A percentile compares a stretch with the other conserved stretches of the same genome.
Evolutionary conservation across 2,329 filamentous ascomycete species (phyloP).

Genomic region (Ceratocystis lukuohia): DNA sequence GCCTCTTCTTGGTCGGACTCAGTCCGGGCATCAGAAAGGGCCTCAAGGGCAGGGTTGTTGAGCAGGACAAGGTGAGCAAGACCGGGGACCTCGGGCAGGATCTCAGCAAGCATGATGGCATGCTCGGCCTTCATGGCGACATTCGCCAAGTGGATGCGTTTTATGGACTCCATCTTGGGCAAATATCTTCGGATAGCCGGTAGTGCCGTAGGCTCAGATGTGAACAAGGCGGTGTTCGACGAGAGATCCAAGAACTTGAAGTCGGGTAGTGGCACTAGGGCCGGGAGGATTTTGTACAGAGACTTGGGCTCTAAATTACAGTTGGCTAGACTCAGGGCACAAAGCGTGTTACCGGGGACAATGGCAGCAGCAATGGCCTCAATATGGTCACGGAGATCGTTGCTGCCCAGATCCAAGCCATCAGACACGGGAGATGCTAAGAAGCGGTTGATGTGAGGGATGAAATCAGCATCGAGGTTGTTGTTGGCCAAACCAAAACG

Average conservation of each 20-base stretch:
- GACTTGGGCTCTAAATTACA: constrained; percentile 66
- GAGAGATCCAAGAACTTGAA: constrained; percentile 87
- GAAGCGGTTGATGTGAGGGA: constrained; percentile 65
- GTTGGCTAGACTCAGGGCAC: constrained; percentile 67
- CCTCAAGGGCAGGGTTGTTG: constrained; percentile 61
- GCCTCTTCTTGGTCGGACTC: constrained; percentile 82
- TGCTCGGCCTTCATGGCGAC: constrained; percentile 76
- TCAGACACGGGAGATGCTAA: constrained; percentile 65
- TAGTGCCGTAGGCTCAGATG: constrained; percentile 57
- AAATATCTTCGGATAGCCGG: constrained; percentile 64
- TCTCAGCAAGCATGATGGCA: constrained; percentile 78
- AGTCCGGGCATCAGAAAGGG: constrained; percentile 60
- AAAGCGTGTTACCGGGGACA: constrained; percentile 6
- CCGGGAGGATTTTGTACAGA: constrained; percentile 62
- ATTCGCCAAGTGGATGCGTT: constrained; percentile 75
- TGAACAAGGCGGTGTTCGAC: constrained; percentile 73
- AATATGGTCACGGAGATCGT: constrained; percentile 48
- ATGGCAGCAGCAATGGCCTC: constrained; percentile 48
- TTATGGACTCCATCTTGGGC: constrained; percentile 62
- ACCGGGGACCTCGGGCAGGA: constrained; percentile 67
- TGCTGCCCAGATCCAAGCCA: constrained; percentile 79
- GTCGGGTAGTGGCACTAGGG: constrained; percentile 52
- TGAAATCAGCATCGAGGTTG: constrained; percentile 55
- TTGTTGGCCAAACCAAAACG: constrained; percentile 77
- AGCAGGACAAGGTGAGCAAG: constrained; percentile 79